phyloP scores from a whole-genome alignment of 2,329 filamentous ascomycete genomes.

The Ambrosiella cleistominuta region DNA sequence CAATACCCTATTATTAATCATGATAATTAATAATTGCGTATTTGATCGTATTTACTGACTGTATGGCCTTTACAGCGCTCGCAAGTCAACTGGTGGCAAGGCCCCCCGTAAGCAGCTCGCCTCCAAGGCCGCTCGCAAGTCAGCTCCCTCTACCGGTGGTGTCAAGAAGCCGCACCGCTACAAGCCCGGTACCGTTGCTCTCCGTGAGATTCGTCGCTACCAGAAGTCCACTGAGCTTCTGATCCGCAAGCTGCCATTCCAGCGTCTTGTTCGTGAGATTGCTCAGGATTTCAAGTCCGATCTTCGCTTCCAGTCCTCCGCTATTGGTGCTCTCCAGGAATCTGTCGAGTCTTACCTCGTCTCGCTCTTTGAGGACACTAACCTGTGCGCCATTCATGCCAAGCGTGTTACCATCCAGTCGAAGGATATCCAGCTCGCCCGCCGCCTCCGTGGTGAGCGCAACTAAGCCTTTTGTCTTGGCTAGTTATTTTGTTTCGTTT shows the following conservation, averaged over 20 bases:
- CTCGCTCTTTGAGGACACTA: conserved; percentile 95
- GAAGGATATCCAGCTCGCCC: conserved; percentile 93
- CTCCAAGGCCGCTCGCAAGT: conserved; percentile 98
- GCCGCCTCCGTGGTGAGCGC: conserved; percentile 85
- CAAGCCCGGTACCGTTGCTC: conserved; percentile 88
- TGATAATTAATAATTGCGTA: not conserved
- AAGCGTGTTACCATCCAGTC: conserved; percentile 98
- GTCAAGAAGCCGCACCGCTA: conserved; percentile 90
- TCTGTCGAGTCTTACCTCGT: conserved; percentile 98
- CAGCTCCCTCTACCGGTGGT: conserved; percentile 87
- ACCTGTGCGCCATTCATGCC: conserved; percentile 95
- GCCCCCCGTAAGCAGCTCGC: conserved; percentile 89
- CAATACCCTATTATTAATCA: not conserved
- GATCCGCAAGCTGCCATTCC: conserved; percentile 94
- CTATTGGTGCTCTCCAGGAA: conserved; percentile 94
- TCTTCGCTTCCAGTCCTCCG: conserved; percentile 93
- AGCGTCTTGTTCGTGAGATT: conserved; percentile 93
- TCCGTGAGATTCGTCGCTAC: conserved; percentile 96
- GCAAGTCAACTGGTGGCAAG: conserved; percentile 68
- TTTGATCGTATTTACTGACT: not conserved
- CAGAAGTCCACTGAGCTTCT: conserved; percentile 94
- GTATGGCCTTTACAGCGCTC: conserved; percentile 23
- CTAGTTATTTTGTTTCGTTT: conserved; percentile 6
- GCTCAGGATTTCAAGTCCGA: conserved; percentile 91
- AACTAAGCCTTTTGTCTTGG: conserved; percentile 37